Evolutionary conservation across 73 alveolate species (phyloP), one percentile per base, ranked within the genome.

Genomic region (Paramecium primaurelia): DNA sequence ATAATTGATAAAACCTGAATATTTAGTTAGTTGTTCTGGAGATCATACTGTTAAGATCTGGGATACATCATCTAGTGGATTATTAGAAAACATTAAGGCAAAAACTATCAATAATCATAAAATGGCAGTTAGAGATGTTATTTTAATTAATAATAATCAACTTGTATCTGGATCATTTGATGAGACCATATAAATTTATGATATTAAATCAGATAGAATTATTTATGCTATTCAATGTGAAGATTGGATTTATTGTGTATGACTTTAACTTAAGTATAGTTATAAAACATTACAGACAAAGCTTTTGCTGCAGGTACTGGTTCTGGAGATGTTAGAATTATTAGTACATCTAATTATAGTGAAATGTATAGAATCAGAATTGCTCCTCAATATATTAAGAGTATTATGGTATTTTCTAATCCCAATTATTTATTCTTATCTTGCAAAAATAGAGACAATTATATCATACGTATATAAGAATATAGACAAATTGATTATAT

Each of bases 241-340:
- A n/a, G 84, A 28, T 64, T 64, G 84, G 84, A 64, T 64, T 11
- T 64, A 64, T 64, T 64, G 84, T 28, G 84, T 64, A 64, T 32
- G 10, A 32, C 1, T 11, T 3, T 64, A 6, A 28, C 8, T 64
- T 34, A 28, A 16, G 7, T 18, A 8, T 32, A 64, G 84, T 26
- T 64, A 64, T 9, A 64, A 64, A 64, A 64, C 12, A 64, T 64
- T 2, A 64, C 84, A 20, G 84, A 64, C 1, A 64, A 64, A 7
- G 84, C 47, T 2, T 64, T 64, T 64, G 84, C 84, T 28, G 84
- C 84, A 6, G 84, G 84, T 5, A 64, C 84, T 32, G 84, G 84
- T 6, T 64, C 84, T 32, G 84, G 84, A 3, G 84, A 64, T 28
- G 9, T 64, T 64, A 28, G 84, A 34, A 28, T 64, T 64, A 64